Evolutionary conservation across 176 grass and related monocot species (phyloP).

Genomic region (Ensete glaucum): DNA sequence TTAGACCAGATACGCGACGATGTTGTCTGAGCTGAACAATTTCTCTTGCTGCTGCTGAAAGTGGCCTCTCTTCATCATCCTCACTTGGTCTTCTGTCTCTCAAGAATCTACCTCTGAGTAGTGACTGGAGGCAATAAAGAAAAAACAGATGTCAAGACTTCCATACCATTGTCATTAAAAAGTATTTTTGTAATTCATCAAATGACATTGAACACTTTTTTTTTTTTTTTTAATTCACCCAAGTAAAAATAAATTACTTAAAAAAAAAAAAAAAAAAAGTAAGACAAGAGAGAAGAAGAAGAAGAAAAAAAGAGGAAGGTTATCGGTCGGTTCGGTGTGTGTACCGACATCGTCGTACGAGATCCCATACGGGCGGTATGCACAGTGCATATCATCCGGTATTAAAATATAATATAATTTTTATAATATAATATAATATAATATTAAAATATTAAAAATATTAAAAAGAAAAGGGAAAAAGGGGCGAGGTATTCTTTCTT

Average conservation of each 20-base stretch:
- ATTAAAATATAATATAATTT: too few relatives aligned
- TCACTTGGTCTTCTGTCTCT: constrained; percentile 43
- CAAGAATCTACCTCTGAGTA: constrained; percentile 78
- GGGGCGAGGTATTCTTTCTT: too few relatives aligned
- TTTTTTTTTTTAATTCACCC: neutral
- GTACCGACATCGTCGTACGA: too few relatives aligned
- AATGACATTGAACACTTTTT: neutral
- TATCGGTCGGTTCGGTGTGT: too few relatives aligned
- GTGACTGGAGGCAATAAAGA: constrained; percentile 25
- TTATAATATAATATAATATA: too few relatives aligned
- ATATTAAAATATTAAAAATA: too few relatives aligned
- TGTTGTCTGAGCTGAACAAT: constrained; percentile 70
- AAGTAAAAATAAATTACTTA: neutral
- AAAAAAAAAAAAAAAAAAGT: too few relatives aligned
- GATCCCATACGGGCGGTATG: too few relatives aligned
- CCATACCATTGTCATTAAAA: neutral
- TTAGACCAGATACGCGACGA: constrained; percentile 68
- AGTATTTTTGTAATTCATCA: neutral
- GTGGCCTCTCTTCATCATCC: constrained; percentile 52
- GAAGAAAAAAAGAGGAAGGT: too few relatives aligned
- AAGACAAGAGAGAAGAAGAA: too few relatives aligned
- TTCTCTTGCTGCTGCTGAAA: constrained; percentile 60
- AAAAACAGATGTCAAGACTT: neutral
- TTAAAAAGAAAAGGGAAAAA: too few relatives aligned
- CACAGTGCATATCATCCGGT: too few relatives aligned